Conservation (phyloP, 176 grass and related monocot species). For the Oryza coarctata region DNA sequence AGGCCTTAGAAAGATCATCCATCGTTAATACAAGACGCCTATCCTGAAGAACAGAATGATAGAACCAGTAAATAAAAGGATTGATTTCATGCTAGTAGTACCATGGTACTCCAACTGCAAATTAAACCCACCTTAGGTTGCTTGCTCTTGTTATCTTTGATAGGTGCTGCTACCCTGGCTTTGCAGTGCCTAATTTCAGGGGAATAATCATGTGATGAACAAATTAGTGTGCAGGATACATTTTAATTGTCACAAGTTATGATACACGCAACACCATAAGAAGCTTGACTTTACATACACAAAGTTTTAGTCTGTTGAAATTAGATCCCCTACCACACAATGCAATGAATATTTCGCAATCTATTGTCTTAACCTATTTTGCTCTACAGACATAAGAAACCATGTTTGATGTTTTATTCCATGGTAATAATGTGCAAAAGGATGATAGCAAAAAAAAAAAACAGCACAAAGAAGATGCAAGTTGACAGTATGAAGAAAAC, state of each 20-base stretch:
- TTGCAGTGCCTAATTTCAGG: constrained; percentile 78
- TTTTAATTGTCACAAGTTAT: background rate
- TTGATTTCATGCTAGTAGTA: background rate
- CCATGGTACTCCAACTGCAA: constrained; percentile 3
- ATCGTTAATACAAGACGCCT: constrained; percentile 90
- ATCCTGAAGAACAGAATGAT: constrained; percentile 55
- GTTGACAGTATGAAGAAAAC: background rate
- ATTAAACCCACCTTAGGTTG: constrained; percentile 73
- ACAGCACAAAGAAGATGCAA: background rate
- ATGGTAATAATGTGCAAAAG: background rate
- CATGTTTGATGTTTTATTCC: background rate
- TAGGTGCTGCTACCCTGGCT: constrained; percentile 83
- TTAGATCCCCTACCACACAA: background rate
- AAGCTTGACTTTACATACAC: background rate
- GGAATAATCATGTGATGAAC: constrained; percentile 21
- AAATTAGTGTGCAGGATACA: constrained; percentile 18
- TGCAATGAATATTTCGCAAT: background rate
- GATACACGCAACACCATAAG: background rate
- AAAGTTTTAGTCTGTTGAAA: background rate
- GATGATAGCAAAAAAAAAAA: background rate
- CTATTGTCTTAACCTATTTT: background rate
- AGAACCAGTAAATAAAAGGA: constrained; percentile 20
- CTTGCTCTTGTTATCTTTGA: constrained; percentile 99
- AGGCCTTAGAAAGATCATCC: constrained; percentile 97
- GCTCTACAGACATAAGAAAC: background rate